Conservation (phyloP, 192 early-diverging fungal species). For the Podila verticillata region DNA sequence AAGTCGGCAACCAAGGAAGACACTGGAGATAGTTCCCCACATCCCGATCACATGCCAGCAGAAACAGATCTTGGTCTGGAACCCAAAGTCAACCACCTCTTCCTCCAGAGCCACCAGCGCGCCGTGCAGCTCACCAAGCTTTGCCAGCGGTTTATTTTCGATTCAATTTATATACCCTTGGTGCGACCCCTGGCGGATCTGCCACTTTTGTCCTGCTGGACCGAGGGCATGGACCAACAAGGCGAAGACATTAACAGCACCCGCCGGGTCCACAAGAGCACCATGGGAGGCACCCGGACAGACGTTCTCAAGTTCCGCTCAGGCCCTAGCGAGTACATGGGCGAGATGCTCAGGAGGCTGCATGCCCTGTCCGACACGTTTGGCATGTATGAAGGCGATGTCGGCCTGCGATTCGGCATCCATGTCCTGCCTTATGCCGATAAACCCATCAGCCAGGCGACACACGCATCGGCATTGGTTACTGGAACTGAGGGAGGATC, state of each 20-base stretch:
- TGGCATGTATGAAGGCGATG: conserved; percentile 74
- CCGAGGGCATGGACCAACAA: conserved; percentile 49
- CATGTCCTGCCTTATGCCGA: conserved; percentile 39
- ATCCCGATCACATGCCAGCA: conserved; percentile 8
- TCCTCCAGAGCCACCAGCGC: conserved; percentile 40
- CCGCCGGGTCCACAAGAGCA: conserved; percentile 54
- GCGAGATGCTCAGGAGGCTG: conserved; percentile 72
- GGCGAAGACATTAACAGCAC: conserved; percentile 26
- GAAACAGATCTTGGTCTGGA: conserved; percentile 35
- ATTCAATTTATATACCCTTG: conserved; percentile 63
- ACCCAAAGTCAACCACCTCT: conserved; percentile 32
- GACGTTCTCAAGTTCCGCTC: conserved; percentile 68
- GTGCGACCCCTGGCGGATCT: conserved; percentile 56
- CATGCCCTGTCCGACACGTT: conserved; percentile 77
- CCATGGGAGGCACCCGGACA: conserved; percentile 38
- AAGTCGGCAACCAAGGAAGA: conserved; percentile 8
- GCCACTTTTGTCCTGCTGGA: conserved; percentile 52
- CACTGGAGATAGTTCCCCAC: neutral
- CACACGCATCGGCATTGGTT: conserved; percentile 72
- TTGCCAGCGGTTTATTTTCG: conserved; percentile 67
- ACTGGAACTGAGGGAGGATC: conserved; percentile 62
- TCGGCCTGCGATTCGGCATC: conserved; percentile 50
- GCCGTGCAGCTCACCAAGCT: conserved; percentile 48
- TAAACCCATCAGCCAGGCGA: conserved; percentile 20
- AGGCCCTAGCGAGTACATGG: conserved; percentile 74